These are phyloP conservation scores for Umbellularia californica DNA, from an alignment of 164 flowering plant genomes.

Conservation along the genomic window DNA sequence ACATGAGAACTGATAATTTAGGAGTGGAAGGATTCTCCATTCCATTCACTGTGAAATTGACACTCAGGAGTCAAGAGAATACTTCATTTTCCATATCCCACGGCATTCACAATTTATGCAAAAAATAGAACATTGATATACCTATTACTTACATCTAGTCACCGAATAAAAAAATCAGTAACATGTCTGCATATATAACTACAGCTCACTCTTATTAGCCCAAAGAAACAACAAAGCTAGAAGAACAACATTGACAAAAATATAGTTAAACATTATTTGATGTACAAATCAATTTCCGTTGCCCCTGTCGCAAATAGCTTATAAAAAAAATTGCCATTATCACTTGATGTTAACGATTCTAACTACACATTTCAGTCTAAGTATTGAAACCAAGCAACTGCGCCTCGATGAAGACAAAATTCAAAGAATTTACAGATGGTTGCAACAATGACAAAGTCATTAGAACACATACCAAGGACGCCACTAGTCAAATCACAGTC, in stretches of 20 bases:
- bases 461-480: constrained; percentile 50
- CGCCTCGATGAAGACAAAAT: not conserved
- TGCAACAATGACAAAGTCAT: not conserved
- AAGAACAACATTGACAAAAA: not conserved
- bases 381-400: not conserved
- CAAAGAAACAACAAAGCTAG: not conserved
- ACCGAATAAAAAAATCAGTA: not conserved
- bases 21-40: too few relatives aligned
- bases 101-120: not conserved
- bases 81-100: not conserved
- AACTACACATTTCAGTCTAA: not conserved
- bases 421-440: not conserved
- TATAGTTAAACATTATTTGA: not conserved
- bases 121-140: not conserved
- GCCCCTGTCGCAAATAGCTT: not conserved
- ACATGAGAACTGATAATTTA: too few relatives aligned
- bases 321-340: not conserved
- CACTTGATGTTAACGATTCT: not conserved
- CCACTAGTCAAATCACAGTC: constrained; percentile 53
- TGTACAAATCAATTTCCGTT: not conserved
- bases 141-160: too few relatives aligned
- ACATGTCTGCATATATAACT: not conserved
- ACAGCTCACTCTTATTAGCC: not conserved
- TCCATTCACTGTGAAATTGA: too few relatives aligned
- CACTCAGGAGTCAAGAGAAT: too few relatives aligned